Evolutionary conservation across 2,329 filamentous ascomycete genomes (phyloP).

Genomic region (Calonectria crousiana): DNA sequence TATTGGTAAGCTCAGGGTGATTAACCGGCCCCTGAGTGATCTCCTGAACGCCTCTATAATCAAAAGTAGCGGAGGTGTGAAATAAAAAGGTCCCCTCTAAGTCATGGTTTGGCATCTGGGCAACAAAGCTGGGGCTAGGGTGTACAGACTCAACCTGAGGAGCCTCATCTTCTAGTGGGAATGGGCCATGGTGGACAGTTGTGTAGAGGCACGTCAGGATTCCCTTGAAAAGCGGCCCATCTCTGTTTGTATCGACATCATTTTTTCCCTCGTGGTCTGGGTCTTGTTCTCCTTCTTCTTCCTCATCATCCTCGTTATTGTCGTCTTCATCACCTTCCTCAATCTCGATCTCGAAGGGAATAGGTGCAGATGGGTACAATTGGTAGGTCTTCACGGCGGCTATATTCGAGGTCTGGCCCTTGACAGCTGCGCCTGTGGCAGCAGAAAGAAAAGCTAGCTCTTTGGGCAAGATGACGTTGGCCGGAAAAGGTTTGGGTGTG

Average conservation of each 20-base stretch:
- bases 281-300: background rate
- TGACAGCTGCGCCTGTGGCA: background rate
- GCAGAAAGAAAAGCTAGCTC: background rate
- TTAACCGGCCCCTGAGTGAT: background rate
- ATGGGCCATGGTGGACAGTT: background rate
- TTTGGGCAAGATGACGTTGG: background rate
- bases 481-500: background rate
- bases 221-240: background rate
- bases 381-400: too few relatives aligned
- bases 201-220: too few relatives aligned
- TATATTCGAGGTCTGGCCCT: background rate
- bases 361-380: background rate
- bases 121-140: too few relatives aligned
- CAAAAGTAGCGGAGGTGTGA: background rate
- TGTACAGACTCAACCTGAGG: background rate
- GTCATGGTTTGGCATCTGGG: background rate
- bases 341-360: background rate
- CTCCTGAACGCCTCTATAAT: background rate
- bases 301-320: background rate
- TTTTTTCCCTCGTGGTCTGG: background rate
- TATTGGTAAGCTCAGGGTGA: too few relatives aligned
- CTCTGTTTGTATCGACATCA: background rate
- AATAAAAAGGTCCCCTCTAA: too few relatives aligned
- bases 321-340: background rate
- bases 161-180: background rate